Evolutionary conservation across 2,329 filamentous ascomycete species (phyloP), one percentile per base, ranked within the genome.

Genomic region (Exophiala bonariae): DNA sequence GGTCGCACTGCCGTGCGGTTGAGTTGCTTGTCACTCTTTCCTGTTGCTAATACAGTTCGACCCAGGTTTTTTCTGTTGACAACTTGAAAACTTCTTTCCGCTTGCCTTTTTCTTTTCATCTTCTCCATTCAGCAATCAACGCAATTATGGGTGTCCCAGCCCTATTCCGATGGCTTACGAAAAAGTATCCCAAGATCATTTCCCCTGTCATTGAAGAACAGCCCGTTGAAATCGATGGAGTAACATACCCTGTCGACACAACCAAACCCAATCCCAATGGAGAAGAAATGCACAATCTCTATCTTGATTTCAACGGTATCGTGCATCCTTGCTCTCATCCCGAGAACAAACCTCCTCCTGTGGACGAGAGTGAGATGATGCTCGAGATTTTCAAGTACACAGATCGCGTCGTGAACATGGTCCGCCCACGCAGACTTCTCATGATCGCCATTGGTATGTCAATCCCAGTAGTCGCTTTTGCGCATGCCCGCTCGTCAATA

Each of bases 331-430:
- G 93, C 73, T 96, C 92, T 37, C 93, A 99, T 72, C 93, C 93
- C 1, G 93, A 99, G 68, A 92, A 97, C 63, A 83, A 83, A 54
- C 90, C 93, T 2, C 83, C 93, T 3, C 93, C 93, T 9, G 87
- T 86, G 63, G 92, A 93, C 52, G 93, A 99, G 73, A 89, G 95
- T 67, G 93, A 97, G 72, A 99, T 99, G 93, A 99, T 99, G 93
- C 68, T 96, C 61, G 95, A 95, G 64, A 85, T 99, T 52, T 99
- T 99, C 77, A 89, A 86, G 65, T 99, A 99, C 70, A 99, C 93
- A n/a, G 91, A 99, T 65, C 86, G 93, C 50, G 91, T 99, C 18
- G 89, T 99, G 58, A 96, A 96, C 67, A 99, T 99, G 92, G 92
- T 96, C 57, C 87, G 93, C 51, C 93, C 93, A 8, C 84, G 93